phyloP scores from a whole-genome alignment of 208 protist species.

The Strigomonas culicis region DNA sequence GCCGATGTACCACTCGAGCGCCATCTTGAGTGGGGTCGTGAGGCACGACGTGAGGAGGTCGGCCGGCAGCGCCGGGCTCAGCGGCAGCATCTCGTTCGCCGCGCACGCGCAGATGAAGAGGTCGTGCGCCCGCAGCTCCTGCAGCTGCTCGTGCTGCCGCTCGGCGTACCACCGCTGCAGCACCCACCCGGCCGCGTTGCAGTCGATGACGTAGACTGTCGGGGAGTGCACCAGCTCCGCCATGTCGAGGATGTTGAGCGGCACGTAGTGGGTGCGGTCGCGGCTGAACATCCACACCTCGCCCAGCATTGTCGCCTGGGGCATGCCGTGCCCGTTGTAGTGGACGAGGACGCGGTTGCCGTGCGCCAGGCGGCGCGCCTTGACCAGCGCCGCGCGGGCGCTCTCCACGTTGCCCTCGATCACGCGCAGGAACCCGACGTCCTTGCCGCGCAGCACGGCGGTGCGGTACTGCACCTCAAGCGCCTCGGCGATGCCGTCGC shows the following conservation, averaged over 20 bases:
- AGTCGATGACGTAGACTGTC: constrained; percentile 98
- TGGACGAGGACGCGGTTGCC: constrained; percentile 96
- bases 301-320: constrained; percentile 94
- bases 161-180: constrained; percentile 79
- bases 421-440: constrained; percentile 55
- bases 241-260: constrained; percentile 95
- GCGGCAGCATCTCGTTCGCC: constrained; percentile 93
- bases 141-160: constrained; percentile 17
- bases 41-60: constrained; percentile 99
- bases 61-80: constrained; percentile 96
- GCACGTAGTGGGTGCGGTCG: constrained; percentile 98
- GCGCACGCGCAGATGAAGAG: constrained; percentile 96
- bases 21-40: constrained; percentile 97
- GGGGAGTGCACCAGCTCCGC: constrained; percentile 91
- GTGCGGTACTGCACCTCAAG: constrained; percentile 93
- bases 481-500: constrained; percentile 81
- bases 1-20: constrained; percentile 93
- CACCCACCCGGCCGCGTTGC: constrained; percentile 91
- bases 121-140: constrained; percentile 82
- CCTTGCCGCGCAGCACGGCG: constrained; percentile 33
- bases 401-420: constrained; percentile 96
- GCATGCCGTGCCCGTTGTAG: constrained; percentile 99
- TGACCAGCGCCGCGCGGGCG: constrained; percentile 81
- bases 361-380: constrained; percentile 69
- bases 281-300: constrained; percentile 99